Evolutionary conservation across 495 filamentous ascomycete species (phyloP).

Genomic region (Neurospora sp.): DNA sequence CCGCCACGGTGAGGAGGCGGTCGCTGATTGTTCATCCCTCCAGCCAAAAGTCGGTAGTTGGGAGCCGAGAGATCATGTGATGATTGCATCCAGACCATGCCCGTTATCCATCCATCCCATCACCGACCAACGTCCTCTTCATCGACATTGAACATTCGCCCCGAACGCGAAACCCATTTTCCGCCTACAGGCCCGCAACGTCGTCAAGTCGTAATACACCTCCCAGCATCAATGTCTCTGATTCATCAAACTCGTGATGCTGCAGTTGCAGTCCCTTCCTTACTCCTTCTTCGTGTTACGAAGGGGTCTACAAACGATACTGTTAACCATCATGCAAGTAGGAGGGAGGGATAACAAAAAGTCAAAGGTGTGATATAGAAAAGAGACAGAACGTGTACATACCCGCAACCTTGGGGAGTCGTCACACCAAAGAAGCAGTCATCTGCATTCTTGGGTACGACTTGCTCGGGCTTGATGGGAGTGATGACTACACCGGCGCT

Average conservation of each 20-base stretch:
- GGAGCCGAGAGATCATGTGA: not conserved
- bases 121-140: not conserved
- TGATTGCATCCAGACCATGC: not conserved
- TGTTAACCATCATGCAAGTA: not conserved
- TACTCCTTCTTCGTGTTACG: not conserved
- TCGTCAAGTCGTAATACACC: not conserved
- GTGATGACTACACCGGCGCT: slow-evolving; percentile 38
- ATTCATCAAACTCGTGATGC: not conserved
- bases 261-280: not conserved
- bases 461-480: slow-evolving; percentile 32
- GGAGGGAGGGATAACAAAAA: not conserved
- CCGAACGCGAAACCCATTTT: not conserved
- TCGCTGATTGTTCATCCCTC: not conserved
- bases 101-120: not conserved
- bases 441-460: slow-evolving; percentile 27
- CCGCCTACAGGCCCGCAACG: not conserved
- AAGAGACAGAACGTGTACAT: slow-evolving; percentile 8
- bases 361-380: not conserved
- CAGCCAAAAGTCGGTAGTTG: not conserved
- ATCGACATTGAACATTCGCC: not conserved
- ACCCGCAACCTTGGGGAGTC: slow-evolving; percentile 40
- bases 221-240: not conserved
- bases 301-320: not conserved
- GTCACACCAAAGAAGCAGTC: slow-evolving; percentile 42
- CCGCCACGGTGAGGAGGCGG: not conserved